phyloP scores from a whole-genome alignment of 2,329 filamentous ascomycete species.

The Monosporascus sp. region DNA sequence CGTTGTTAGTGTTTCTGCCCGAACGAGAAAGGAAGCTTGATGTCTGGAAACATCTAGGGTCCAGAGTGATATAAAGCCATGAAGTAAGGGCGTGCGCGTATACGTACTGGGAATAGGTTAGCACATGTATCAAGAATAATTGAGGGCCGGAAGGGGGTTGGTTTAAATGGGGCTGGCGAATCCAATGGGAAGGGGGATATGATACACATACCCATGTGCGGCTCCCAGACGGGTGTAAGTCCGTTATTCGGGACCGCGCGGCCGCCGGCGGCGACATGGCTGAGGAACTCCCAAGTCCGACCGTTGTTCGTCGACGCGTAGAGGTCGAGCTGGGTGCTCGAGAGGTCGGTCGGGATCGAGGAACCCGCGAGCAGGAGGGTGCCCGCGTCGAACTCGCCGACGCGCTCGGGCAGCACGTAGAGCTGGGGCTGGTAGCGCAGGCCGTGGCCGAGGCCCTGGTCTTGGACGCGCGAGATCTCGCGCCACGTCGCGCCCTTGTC shows the following conservation, averaged over 20 bases:
- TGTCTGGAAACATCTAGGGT: too few relatives aligned
- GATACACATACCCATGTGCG: slow-evolving; percentile 42
- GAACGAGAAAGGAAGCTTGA: too few relatives aligned
- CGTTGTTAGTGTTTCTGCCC: too few relatives aligned
- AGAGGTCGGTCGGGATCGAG: slow-evolving; percentile 54
- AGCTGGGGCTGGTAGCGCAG: slow-evolving; percentile 65
- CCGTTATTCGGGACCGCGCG: slow-evolving; percentile 58
- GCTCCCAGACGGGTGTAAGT: slow-evolving; percentile 67
- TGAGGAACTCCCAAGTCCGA: slow-evolving; percentile 61
- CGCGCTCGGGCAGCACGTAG: slow-evolving; percentile 52
- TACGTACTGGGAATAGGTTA: too few relatives aligned
- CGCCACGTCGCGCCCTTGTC: slow-evolving; percentile 56
- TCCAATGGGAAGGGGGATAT: too few relatives aligned
- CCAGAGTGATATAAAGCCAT: too few relatives aligned
- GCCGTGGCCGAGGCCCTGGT: slow-evolving; percentile 59
- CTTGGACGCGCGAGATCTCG: slow-evolving; percentile 56
- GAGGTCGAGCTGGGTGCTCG: slow-evolving; percentile 61
- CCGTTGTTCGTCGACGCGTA: slow-evolving; percentile 61
- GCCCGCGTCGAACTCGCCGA: slow-evolving; percentile 55
- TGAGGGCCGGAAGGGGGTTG: too few relatives aligned
- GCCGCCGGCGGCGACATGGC: slow-evolving; percentile 59
- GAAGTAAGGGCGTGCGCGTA: too few relatives aligned
- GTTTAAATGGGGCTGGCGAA: too few relatives aligned
- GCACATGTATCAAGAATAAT: too few relatives aligned
- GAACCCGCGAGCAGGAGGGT: slow-evolving; percentile 59